A percentile compares a stretch with the other conserved stretches of the same genome.
phyloP scores from a whole-genome alignment of 192 early-diverging fungal genomes.

The Radiomyces spectabilis region DNA sequence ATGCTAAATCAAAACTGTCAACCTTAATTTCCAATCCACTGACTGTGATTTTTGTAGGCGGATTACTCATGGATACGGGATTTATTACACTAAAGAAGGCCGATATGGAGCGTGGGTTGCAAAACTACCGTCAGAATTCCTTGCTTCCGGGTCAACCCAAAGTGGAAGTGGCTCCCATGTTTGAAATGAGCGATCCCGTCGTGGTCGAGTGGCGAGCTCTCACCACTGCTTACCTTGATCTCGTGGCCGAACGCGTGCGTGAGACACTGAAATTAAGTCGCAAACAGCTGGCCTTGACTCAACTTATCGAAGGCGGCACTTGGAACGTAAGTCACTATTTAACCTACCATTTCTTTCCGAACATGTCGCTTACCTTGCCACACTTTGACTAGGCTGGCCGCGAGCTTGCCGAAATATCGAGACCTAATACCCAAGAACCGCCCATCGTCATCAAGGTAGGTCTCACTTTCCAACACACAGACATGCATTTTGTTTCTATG shows the following conservation, averaged over 20 bases:
- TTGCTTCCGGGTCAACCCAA: constrained; percentile 25
- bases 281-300: constrained; percentile 62
- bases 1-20: too few species aligned
- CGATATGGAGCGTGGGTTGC: constrained; percentile 50
- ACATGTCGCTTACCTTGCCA: too few species aligned
- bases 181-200: constrained; percentile 73
- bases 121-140: constrained; percentile 39
- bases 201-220: constrained; percentile 92
- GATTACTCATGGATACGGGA: constrained; percentile 81
- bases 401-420: constrained; percentile 72
- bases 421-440: constrained; percentile 78
- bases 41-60: too few species aligned
- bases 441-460: constrained; percentile 79
- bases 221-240: constrained; percentile 77
- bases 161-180: constrained; percentile 53
- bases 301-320: constrained; percentile 86
- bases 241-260: constrained; percentile 59
- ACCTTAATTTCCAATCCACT: too few species aligned
- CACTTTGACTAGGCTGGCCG: constrained; percentile 48
- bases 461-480: too few species aligned
- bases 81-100: constrained; percentile 56
- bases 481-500: too few species aligned
- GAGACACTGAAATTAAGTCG: constrained; percentile 42
- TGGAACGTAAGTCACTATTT: constrained; percentile 58
- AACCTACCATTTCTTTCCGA: too few species aligned